phyloP scores from a whole-genome alignment of 73 alveolate genomes.

The Paramecium octaurelia region DNA sequence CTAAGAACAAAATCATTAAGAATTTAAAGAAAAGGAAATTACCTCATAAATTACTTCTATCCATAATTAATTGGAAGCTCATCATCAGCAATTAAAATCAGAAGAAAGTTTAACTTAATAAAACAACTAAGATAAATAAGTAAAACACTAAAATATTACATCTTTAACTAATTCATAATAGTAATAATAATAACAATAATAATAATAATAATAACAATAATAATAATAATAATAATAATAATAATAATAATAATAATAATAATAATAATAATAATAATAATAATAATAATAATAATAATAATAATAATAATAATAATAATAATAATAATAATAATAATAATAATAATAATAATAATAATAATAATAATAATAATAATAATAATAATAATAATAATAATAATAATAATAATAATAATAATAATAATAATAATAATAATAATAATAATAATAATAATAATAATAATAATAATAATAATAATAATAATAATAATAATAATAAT shows the following conservation, averaged over 20 bases:
- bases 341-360: too few relatives aligned
- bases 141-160: background rate
- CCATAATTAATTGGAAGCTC: background rate
- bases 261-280: background rate
- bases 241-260: too few relatives aligned
- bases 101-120: background rate
- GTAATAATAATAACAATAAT: background rate
- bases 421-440: too few relatives aligned
- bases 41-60: background rate
- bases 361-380: too few relatives aligned
- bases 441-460: too few relatives aligned
- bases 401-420: background rate
- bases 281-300: too few relatives aligned
- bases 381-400: too few relatives aligned
- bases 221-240: too few relatives aligned
- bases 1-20: background rate
- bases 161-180: background rate
- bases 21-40: background rate
- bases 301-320: background rate
- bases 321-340: background rate
- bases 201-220: too few relatives aligned
- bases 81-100: background rate
- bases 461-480: too few relatives aligned
- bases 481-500: background rate
- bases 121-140: background rate